A percentile compares a stretch with the other conserved stretches of the same genome.
These are phyloP conservation scores for Austropuccinia psidii DNA, from an alignment of 1,284 basidiomycete genomes.

Conservation along the genomic window DNA sequence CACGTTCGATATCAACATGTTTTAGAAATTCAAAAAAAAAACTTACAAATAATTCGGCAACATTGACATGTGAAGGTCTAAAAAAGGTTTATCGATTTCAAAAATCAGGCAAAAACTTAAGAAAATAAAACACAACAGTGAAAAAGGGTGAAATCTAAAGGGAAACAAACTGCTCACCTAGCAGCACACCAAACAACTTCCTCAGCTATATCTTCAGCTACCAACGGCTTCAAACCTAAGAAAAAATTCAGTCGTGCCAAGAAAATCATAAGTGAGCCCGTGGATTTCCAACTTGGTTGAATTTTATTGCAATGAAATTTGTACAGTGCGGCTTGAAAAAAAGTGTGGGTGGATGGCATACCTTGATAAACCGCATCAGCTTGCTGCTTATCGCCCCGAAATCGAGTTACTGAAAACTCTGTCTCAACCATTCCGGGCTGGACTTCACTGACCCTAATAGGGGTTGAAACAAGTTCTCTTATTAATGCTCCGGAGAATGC, in stretches of 20 bases:
- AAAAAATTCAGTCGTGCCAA: too few relatives aligned
- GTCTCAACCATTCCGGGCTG: constrained; percentile 56
- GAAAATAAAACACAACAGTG: not conserved
- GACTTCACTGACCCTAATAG: constrained; percentile 82
- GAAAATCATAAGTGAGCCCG: not conserved
- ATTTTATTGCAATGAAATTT: constrained; percentile 55
- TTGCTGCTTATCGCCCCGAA: constrained; percentile 67
- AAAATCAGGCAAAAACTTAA: not conserved
- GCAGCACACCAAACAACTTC: constrained; percentile 94
- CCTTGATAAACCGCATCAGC: constrained; percentile 87
- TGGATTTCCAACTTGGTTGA: constrained; percentile 60
- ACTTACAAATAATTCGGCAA: constrained; percentile 42
- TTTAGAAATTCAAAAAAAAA: not conserved
- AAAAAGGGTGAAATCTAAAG: not conserved
- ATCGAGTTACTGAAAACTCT: constrained; percentile 81
- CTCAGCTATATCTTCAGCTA: constrained; percentile 58
- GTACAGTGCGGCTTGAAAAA: constrained; percentile 10
- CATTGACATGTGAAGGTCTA: constrained; percentile 45
- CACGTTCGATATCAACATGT: not conserved
- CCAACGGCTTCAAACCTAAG: constrained; percentile 35
- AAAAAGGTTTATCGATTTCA: not conserved
- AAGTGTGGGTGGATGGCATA: too few relatives aligned
- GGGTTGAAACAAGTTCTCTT: constrained; percentile 78
- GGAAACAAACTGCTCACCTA: constrained; percentile 49
- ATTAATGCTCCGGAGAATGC: constrained; percentile 77